Evolutionary conservation across 768 basidiomycete species (phyloP).

Genomic region (Mycena haematopus): DNA sequence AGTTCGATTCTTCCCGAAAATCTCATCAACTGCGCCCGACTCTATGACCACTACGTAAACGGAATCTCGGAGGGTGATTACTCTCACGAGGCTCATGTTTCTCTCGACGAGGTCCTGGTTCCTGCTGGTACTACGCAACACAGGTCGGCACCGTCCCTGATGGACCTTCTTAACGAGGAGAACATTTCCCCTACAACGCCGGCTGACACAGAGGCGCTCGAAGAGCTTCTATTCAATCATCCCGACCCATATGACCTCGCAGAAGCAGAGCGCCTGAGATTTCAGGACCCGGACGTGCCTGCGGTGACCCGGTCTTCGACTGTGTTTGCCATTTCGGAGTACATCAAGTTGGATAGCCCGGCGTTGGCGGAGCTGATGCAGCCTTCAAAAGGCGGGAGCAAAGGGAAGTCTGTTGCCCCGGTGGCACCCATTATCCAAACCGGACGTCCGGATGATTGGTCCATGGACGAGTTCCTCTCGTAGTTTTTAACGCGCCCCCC

Average conservation of each 20-base stretch:
- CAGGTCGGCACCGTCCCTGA: constrained; percentile 11
- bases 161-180: constrained; percentile 20
- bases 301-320: constrained; percentile 1
- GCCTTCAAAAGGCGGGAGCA: neutral
- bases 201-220: constrained; percentile 11
- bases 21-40: neutral
- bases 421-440: too few species aligned
- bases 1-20: constrained; percentile 15
- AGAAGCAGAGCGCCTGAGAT: constrained; percentile 3
- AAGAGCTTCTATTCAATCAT: constrained; percentile 15
- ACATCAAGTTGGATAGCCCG: constrained; percentile 21
- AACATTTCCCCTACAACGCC: constrained; percentile 8
- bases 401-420: too few species aligned
- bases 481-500: too few species aligned
- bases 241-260: constrained; percentile 26
- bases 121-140: neutral
- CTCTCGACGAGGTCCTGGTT: neutral
- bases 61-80: constrained; percentile 28
- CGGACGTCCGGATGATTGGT: neutral
- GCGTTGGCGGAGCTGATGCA: constrained; percentile 5
- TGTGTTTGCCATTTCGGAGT: constrained; percentile 13
- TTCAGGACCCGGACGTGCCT: neutral
- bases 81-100: constrained; percentile 30
- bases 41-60: constrained; percentile 28
- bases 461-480: neutral